phyloP scores from a whole-genome alignment of 208 protist genomes.

The Trypanosoma conorhini region DNA sequence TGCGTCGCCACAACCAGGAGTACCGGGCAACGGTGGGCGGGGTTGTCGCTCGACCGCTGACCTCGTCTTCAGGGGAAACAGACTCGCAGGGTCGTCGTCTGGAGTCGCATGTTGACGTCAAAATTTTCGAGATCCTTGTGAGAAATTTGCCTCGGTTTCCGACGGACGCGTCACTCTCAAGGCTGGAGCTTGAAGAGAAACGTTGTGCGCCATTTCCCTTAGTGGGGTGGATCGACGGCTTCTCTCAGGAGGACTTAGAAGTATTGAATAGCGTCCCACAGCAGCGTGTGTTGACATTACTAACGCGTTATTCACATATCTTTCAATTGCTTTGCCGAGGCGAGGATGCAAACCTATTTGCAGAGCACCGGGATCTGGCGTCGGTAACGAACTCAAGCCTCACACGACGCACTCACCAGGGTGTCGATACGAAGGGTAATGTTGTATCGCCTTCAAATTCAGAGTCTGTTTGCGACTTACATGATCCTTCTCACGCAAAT shows the following conservation, averaged over 20 bases:
- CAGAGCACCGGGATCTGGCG: constrained; percentile 27
- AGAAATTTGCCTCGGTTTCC: constrained; percentile 67
- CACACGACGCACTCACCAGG: not conserved
- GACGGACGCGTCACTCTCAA: constrained; percentile 3
- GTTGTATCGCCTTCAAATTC: not conserved
- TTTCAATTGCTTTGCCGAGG: constrained; percentile 76
- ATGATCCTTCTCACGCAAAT: not conserved
- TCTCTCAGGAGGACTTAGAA: constrained; percentile 54
- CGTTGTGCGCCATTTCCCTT: constrained; percentile 51
- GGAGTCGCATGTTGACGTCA: constrained; percentile 28
- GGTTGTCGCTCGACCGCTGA: constrained; percentile 31
- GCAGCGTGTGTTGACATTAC: constrained; percentile 38
- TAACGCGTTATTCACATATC: constrained; percentile 56
- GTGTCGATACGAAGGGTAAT: not conserved
- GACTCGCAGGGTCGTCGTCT: not conserved
- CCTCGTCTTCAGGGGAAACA: not conserved
- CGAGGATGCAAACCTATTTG: constrained; percentile 54
- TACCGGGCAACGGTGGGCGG: constrained; percentile 47
- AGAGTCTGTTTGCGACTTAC: not conserved
- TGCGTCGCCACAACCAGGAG: constrained; percentile 46
- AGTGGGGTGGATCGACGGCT: constrained; percentile 73
- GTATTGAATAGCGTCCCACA: constrained; percentile 60
- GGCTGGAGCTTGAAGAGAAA: constrained; percentile 27
- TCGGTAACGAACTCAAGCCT: not conserved
- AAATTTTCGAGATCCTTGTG: constrained; percentile 65